Evolutionary conservation across 352 stramenopile genomes (phyloP).

Genomic region (Elongisporangium undulatum): DNA sequence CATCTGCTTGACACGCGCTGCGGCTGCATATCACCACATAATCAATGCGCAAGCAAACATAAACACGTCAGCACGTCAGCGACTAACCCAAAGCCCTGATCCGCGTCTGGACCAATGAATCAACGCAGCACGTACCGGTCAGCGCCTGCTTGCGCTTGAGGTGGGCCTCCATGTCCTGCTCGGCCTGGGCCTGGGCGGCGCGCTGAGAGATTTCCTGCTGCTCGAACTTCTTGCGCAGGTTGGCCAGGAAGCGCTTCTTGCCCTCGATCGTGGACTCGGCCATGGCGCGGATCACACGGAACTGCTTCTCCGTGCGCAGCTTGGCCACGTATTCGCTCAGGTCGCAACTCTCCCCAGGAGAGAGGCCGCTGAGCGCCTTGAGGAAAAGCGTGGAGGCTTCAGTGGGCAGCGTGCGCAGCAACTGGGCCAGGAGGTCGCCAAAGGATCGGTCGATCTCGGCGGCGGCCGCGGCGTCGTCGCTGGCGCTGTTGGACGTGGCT

Average conservation of each 20-base stretch:
- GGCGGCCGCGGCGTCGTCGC: too few relatives aligned
- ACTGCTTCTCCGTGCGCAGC: constrained; percentile 81
- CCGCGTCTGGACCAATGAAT: not conserved
- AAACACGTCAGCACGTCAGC: not conserved
- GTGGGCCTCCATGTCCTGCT: constrained; percentile 61
- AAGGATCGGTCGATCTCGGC: constrained; percentile 19
- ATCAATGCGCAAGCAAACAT: not conserved
- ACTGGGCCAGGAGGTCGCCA: constrained; percentile 69
- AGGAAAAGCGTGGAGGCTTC: constrained; percentile 75
- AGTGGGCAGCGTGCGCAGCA: constrained; percentile 64
- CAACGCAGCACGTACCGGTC: constrained; percentile 28
- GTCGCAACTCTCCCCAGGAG: constrained; percentile 64
- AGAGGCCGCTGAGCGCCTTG: constrained; percentile 68
- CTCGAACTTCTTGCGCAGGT: constrained; percentile 67
- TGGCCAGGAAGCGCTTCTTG: constrained; percentile 76
- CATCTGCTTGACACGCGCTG: constrained; percentile 61
- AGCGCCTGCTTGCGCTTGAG: constrained; percentile 71
- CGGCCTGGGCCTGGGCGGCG: constrained; percentile 39
- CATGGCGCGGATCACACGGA: constrained; percentile 83
- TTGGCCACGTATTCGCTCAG: constrained; percentile 71
- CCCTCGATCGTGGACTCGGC: constrained; percentile 69
- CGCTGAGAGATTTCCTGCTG: constrained; percentile 54
- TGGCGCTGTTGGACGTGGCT: not conserved
- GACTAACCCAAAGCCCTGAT: not conserved
- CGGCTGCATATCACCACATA: constrained; percentile 27